phyloP scores from a whole-genome alignment of 2,329 filamentous ascomycete species.

The Mycosphaerelloides madeirae region DNA sequence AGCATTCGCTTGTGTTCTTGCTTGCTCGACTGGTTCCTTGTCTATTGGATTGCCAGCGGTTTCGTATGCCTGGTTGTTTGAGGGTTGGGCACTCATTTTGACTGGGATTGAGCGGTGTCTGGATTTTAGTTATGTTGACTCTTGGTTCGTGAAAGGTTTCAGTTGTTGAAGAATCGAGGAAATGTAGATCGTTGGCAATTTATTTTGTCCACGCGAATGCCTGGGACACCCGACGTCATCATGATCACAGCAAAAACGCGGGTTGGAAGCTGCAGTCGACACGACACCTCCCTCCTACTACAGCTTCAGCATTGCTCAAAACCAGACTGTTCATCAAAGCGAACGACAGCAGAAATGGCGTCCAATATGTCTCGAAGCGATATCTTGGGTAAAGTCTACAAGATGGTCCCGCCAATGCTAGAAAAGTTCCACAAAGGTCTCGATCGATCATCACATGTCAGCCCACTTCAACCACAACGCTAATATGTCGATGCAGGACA shows the following conservation, averaged over 20 bases:
- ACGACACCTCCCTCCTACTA: too few relatives aligned
- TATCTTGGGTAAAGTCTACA: slow-evolving; percentile 74
- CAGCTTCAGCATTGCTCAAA: too few relatives aligned
- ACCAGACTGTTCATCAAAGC: background rate
- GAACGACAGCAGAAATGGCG: slow-evolving; percentile 33
- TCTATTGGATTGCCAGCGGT: slow-evolving; percentile 44
- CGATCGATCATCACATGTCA: slow-evolving; percentile 1
- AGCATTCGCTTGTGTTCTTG: slow-evolving; percentile 33
- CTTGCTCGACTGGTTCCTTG: slow-evolving; percentile 38
- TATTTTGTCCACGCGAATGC: too few relatives aligned
- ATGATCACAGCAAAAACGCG: too few relatives aligned
- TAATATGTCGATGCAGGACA: slow-evolving; percentile 58
- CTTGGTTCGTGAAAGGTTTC: too few relatives aligned
- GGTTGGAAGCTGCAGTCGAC: too few relatives aligned
- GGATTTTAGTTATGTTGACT: too few relatives aligned
- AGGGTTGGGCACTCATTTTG: slow-evolving; percentile 34
- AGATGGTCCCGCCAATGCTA: slow-evolving; percentile 90
- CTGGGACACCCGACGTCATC: too few relatives aligned
- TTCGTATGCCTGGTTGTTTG: slow-evolving; percentile 42
- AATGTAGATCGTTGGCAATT: too few relatives aligned
- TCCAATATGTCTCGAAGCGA: slow-evolving; percentile 62
- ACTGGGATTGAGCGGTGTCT: too few relatives aligned
- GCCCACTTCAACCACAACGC: background rate
- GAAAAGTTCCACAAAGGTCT: slow-evolving; percentile 93
- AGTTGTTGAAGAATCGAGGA: too few relatives aligned